Evolutionary conservation across 768 basidiomycete genomes (phyloP), one percentile per base, ranked within the genome.

Genomic region (Boletus rubropictus): DNA sequence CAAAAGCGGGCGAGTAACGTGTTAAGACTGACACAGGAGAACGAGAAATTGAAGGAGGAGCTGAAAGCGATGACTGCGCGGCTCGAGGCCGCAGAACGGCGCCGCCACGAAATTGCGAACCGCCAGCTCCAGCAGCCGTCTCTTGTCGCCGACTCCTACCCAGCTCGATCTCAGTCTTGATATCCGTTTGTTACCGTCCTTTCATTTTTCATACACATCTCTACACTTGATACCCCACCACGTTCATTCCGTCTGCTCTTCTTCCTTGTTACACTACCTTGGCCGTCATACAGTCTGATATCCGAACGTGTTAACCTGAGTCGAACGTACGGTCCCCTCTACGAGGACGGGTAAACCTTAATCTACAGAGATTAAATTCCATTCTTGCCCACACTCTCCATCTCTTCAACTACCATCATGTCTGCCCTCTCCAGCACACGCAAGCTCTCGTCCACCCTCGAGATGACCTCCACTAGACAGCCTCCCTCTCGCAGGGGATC

Each of bases 1-100:
- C 71, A 85, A 61, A 89, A 88, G 67, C 80, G 87, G 51, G 81
- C 80, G 34, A 85, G 82, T 57, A 88, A 84, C 64, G 84, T 89
- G 49, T 63, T 86, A 60, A 86, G 84, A 59, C 72, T 90, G 29
- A 74, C 83, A 18, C 74, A 84, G 69, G 87, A 90, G 72, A 84
- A 89, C 63, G 83, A 86, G 64, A 84, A 81, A 64, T 70, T 90
- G 50, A 81, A 84, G 66, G 82, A 76, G 41, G 81, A 88, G 66
- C 75, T 90, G 59, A 80, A 74, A 59, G 84, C 80, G 41, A 84
- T 89, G 82, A 74, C 77, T 17, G 84, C 84, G 52, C 69, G 85
- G 55, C 70, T 89, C 54, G 84, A 86, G 67, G 82, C 82, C 12
- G 84, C 82, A 17, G 87, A 89, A 66, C 76, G 78, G 47, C 76